phyloP scores from a whole-genome alignment of 495 filamentous ascomycete species.

The Copromyces sp. region DNA sequence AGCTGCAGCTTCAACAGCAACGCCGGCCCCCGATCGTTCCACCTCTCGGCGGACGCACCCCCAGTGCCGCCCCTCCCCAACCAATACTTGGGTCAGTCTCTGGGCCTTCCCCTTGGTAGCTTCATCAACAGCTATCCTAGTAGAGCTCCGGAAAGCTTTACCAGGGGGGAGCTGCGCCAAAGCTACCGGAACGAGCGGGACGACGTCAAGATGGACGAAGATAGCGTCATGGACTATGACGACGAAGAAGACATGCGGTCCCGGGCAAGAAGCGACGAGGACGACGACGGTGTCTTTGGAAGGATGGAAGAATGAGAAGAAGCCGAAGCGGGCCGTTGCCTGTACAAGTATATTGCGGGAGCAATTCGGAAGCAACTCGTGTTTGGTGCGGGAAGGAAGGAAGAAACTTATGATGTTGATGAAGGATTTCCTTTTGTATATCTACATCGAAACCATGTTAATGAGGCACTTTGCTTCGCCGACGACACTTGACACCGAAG shows the following conservation, averaged over 20 bases:
- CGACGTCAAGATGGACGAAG: constrained; percentile 62
- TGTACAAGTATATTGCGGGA: neutral
- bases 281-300: constrained; percentile 91
- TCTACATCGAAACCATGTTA: constrained; percentile 35
- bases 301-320: constrained; percentile 76
- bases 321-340: neutral
- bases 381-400: constrained; percentile 1
- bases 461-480: constrained; percentile 42
- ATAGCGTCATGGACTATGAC: constrained; percentile 56
- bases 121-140: constrained; percentile 44
- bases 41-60: constrained; percentile 65
- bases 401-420: constrained; percentile 18
- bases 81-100: constrained; percentile 47
- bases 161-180: constrained; percentile 31
- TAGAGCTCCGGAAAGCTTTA: constrained; percentile 41
- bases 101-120: constrained; percentile 8
- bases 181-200: constrained; percentile 12
- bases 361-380: neutral
- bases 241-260: constrained; percentile 64
- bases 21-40: constrained; percentile 51
- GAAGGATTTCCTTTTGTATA: constrained; percentile 35
- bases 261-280: constrained; percentile 65
- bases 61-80: constrained; percentile 79
- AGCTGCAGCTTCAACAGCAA: constrained; percentile 84
- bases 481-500: constrained; percentile 48